These are phyloP conservation scores for Arbutus unedo DNA, from an alignment of 148 eudicot species.

Conservation along the genomic window DNA sequence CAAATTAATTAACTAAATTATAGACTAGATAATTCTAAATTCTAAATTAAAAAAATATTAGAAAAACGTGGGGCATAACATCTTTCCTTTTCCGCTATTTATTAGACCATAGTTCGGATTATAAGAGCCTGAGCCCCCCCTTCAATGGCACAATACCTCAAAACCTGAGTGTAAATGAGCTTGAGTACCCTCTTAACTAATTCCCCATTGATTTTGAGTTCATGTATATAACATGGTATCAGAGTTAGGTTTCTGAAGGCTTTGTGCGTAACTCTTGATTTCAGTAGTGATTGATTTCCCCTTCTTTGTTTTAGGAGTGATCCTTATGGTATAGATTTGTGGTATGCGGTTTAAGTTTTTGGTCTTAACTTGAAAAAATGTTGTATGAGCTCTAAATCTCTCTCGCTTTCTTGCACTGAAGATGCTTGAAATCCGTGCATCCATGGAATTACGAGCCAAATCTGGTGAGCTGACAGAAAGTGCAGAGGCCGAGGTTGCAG, in stretches of 20 bases:
- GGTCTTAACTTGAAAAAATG: not conserved
- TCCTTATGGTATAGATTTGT: not conserved
- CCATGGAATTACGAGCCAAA: slow-evolving; percentile 53
- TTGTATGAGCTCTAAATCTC: not conserved
- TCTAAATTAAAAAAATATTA: no score
- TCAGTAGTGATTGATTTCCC: not conserved
- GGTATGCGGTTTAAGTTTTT: not conserved
- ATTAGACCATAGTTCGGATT: not conserved
- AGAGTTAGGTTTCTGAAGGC: not conserved
- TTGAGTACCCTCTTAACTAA: not conserved
- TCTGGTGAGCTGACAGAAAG: slow-evolving; percentile 32
- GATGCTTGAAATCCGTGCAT: slow-evolving; percentile 58
- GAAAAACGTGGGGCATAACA: no score
- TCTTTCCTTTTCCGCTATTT: not conserved
- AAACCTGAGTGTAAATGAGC: not conserved
- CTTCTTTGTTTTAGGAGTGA: not conserved
- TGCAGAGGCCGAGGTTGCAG: slow-evolving; percentile 31
- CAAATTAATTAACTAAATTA: no score
- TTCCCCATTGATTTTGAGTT: not conserved
- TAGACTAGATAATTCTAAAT: no score
- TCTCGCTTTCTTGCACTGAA: slow-evolving; percentile 16
- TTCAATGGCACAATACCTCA: not conserved
- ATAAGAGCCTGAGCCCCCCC: not conserved
- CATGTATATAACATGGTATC: not conserved
- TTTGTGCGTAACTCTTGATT: not conserved